These are phyloP conservation scores for Scheffersomyces illinoinensis DNA, from an alignment of 1,139 yeast species.

Conservation along the genomic window DNA sequence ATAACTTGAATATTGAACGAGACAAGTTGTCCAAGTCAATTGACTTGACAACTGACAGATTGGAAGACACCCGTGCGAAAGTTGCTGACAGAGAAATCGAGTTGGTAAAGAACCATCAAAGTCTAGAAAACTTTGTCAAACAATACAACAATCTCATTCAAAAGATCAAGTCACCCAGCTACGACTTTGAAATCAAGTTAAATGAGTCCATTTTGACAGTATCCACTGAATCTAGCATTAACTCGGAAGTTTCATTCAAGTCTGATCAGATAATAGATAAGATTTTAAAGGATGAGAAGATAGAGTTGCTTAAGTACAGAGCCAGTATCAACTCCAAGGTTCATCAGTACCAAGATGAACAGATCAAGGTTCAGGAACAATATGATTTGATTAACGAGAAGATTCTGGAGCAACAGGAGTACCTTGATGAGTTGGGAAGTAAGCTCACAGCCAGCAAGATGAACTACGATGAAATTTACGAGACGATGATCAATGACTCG, in stretches of 20 bases:
- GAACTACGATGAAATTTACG: conserved; percentile 58
- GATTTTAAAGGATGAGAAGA: conserved; percentile 36
- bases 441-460: conserved; percentile 53
- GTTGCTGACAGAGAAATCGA: conserved; percentile 49
- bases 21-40: conserved; percentile 58
- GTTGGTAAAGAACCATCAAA: conserved; percentile 49
- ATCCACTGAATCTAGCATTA: conserved; percentile 12
- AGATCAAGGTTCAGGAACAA: conserved; percentile 57
- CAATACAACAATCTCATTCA: conserved; percentile 59
- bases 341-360: conserved; percentile 60
- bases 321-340: conserved; percentile 48
- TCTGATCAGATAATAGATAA: conserved; percentile 34
- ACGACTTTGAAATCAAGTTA: conserved; percentile 29
- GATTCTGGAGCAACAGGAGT: conserved; percentile 57
- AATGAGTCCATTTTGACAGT: conserved; percentile 25
- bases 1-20: conserved; percentile 60
- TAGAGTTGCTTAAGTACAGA: conserved; percentile 47
- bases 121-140: conserved; percentile 51
- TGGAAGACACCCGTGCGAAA: conserved; percentile 35
- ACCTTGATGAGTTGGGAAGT: conserved; percentile 60
- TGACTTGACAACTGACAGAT: conserved; percentile 47
- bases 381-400: conserved; percentile 58
- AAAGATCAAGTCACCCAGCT: conserved; percentile 32
- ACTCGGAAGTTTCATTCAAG: conserved; percentile 25
- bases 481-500: conserved; percentile 55